Conservation (phyloP, 257 asterid species). For the Orobanche coerulescens region DNA sequence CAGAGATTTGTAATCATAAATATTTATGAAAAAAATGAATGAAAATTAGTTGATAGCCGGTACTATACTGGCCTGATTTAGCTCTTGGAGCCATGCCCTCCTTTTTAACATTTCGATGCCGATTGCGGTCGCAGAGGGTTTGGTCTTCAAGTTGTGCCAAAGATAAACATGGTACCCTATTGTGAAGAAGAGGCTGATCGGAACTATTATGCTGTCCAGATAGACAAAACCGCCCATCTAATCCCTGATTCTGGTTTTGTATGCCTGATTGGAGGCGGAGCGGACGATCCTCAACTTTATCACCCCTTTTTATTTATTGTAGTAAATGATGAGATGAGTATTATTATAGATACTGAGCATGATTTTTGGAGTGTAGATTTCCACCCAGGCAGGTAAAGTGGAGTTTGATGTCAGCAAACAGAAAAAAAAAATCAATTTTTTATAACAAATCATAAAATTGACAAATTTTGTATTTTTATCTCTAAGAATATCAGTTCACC, state of each 20-base stretch:
- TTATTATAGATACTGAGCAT: no score
- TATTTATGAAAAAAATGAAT: no score
- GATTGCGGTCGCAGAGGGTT: constrained; percentile 45
- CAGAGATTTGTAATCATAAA: no score
- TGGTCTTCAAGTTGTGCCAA: constrained; percentile 45
- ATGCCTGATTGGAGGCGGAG: not conserved
- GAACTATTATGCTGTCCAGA: constrained; percentile 58
- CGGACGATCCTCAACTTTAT: no score
- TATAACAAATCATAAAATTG: no score
- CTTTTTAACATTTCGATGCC: constrained; percentile 52
- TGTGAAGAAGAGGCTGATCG: constrained; percentile 55
- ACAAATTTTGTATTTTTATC: no score
- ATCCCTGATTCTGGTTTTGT: not conserved
- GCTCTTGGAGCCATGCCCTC: constrained; percentile 50
- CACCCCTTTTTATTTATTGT: no score
- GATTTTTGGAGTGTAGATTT: not conserved
- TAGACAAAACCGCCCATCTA: constrained; percentile 28
- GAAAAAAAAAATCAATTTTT: no score
- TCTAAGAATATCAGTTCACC: no score
- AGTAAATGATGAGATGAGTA: no score
- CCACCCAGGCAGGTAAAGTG: not conserved
- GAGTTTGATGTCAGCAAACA: not conserved
- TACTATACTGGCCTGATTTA: constrained; percentile 45
- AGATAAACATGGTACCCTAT: constrained; percentile 75
- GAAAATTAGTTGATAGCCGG: no score